Evolutionary conservation across 768 basidiomycete species (phyloP), one percentile per base, ranked within the genome.

Genomic region (Rhodosporidiobolus sp.): DNA sequence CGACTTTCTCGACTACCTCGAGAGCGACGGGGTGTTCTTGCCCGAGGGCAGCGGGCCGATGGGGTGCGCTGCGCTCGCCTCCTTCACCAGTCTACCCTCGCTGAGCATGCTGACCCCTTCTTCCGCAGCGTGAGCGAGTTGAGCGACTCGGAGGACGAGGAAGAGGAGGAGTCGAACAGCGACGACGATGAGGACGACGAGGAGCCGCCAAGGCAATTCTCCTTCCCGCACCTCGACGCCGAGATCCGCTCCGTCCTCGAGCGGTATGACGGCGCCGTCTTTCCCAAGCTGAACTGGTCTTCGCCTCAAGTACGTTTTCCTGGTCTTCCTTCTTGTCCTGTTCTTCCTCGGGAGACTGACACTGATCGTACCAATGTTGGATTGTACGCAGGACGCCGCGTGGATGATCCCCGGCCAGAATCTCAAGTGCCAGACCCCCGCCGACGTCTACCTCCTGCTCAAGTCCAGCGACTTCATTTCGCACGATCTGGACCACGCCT

Each of bases 241-340:
- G 83, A 83, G 67, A 94, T 97, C 72, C 83, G 90, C 60, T 80
- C 82, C 22, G 85, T 84, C 46, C 83, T 96, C n/a, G 77, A 82
- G 56, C 81, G 85, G 67, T 94, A 90, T 80, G 79, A 79, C 12
- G 90, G 87, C 5, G 89, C 89, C 11, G 89, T 95, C 38, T 98
- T 98, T 80, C 94, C 94, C 1, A 98, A 98, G 82, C 87, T 98
- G 66, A 97, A 96, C 79, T 96, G 94, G 82, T 91, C 93, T 11
- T 89, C 91, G n/a, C 94, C 94, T 22, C 90, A 89, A 83, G 94
- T 90, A 70, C 68, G 84, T 77, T 50, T 19, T 3, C 32, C 17
- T 1, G 22, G 1, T 7, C n/a, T 43, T 43, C 14, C 38, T 43
- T 43, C 38, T 14, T 14, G 14, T 10, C 50, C 10, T 22, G 32